Evolutionary conservation across 345 rosid species (phyloP).

Genomic region (Citrus glauca): DNA sequence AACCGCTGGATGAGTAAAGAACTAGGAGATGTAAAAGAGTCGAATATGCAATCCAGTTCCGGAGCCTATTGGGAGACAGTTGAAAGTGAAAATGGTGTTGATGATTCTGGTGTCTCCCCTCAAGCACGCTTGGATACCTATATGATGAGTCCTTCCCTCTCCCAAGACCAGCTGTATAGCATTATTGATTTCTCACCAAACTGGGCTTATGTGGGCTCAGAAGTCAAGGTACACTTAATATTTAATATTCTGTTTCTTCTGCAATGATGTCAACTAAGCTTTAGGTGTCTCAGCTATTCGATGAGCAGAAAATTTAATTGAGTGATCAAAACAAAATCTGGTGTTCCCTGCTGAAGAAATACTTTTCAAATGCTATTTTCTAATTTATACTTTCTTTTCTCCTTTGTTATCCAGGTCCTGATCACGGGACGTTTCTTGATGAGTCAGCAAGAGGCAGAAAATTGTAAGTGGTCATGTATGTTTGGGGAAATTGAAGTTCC

Average conservation of each 20-base stretch:
- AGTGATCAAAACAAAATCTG: neutral
- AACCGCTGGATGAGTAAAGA: conserved; percentile 92
- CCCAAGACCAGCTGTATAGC: conserved; percentile 82
- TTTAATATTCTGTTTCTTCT: neutral
- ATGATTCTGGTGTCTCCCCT: conserved; percentile 40
- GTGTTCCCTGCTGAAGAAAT: conserved; percentile 7
- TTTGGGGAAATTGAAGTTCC: conserved; percentile 92
- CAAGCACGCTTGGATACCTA: conserved; percentile 52
- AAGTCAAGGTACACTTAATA: conserved; percentile 56
- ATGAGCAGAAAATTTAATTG: neutral
- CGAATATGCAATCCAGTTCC: conserved; percentile 49
- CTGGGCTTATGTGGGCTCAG: conserved; percentile 65
- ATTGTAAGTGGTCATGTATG: conserved; percentile 82
- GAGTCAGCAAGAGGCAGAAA: conserved; percentile 54
- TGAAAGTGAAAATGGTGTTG: conserved; percentile 53
- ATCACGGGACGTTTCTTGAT: conserved; percentile 30
- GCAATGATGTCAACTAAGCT: neutral
- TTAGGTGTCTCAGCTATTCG: neutral
- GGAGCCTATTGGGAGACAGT: conserved; percentile 58
- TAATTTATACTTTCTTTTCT: neutral
- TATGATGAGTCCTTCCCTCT: conserved; percentile 65
- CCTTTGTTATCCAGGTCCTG: conserved; percentile 47
- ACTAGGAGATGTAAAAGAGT: conserved; percentile 77
- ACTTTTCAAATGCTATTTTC: neutral
- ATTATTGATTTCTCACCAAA: conserved; percentile 81